A percentile compares a stretch with the other conserved stretches of the same genome.
Evolutionary conservation across 306 rosid species (phyloP).

Genomic region (Carpinus fangiana): DNA sequence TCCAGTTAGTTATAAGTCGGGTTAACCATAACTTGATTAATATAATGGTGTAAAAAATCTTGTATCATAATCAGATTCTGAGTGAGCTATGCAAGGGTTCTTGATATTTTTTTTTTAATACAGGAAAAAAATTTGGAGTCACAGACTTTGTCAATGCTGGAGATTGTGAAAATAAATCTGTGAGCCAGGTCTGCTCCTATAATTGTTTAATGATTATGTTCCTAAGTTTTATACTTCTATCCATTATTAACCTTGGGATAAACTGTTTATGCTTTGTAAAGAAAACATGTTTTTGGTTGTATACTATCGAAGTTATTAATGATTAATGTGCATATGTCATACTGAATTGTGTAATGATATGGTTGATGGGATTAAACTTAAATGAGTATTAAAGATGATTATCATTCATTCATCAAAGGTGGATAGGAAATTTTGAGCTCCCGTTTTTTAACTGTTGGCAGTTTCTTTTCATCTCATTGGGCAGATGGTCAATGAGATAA

Average conservation of each 20-base stretch:
- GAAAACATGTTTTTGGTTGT: background rate
- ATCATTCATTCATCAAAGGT: background rate
- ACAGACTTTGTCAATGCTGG: constrained; percentile 60
- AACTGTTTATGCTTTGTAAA: background rate
- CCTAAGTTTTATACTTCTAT: background rate
- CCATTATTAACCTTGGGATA: background rate
- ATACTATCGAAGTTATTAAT: background rate
- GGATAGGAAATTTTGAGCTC: background rate
- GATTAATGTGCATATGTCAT: background rate
- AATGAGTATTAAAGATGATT: background rate
- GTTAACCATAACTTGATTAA: background rate
- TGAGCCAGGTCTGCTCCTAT: constrained; percentile 57
- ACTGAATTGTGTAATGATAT: background rate
- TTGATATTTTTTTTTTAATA: background rate
- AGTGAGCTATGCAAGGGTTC: background rate
- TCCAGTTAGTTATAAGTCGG: background rate
- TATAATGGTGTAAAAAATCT: background rate
- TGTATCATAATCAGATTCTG: background rate
- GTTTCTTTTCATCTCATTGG: constrained; percentile 2
- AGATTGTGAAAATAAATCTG: constrained; percentile 52
- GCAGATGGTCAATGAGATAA: constrained; percentile 62
- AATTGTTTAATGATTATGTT: background rate
- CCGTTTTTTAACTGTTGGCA: background rate
- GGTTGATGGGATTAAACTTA: background rate
- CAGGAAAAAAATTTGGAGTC: constrained; percentile 80